Evolutionary conservation across 306 rosid species (phyloP), one percentile per base, ranked within the genome.

Genomic region (Gleditsia sinensis): DNA sequence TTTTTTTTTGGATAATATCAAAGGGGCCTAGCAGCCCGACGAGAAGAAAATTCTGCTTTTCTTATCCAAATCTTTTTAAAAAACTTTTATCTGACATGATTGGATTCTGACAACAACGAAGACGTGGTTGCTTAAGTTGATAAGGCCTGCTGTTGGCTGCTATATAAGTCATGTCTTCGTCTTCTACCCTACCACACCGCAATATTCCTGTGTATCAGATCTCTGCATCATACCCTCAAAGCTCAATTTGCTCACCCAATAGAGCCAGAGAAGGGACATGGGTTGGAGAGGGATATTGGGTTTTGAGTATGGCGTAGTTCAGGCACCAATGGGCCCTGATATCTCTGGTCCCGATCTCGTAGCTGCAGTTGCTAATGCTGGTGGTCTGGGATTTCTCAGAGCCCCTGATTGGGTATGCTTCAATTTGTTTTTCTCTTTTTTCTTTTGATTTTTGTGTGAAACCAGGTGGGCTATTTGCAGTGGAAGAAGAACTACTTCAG

Each of bases 341-440:
- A 88, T 92, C 69, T 86, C 97, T 48, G 81, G 83, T 72, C 94
- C 96, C 0, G 76, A 85, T n/a, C 96, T 92, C 62, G 96, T 88
- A 50, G 96, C 97, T 46, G 86, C 92, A 7, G 96, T 92, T 25
- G 88, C 97, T 63, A 88, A 92, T 72, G 87, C 97, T 36, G 96
- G 97, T 40, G 96, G 68, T 51, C 80, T 92, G 20, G 98, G 87
- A 10, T 59, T 88, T 0, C 98, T 90, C 78, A 80, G 91, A 63
- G 69, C 89, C 56, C 98, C 91, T 68, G 92, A 92, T 20, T 88
- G 73, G 96, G 97, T 86, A 67, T 1, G 14, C 43, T 13, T 23
- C 23, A 6, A 10, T 48, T 8, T 2, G 7, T 9, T 32, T 55
- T 33, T 23, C 54, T 1, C n/a, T 16, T 27, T 12, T 1, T 1